Conservation (phyloP, 176 grass and related monocot genomes). For the Ensete ventricosum region DNA sequence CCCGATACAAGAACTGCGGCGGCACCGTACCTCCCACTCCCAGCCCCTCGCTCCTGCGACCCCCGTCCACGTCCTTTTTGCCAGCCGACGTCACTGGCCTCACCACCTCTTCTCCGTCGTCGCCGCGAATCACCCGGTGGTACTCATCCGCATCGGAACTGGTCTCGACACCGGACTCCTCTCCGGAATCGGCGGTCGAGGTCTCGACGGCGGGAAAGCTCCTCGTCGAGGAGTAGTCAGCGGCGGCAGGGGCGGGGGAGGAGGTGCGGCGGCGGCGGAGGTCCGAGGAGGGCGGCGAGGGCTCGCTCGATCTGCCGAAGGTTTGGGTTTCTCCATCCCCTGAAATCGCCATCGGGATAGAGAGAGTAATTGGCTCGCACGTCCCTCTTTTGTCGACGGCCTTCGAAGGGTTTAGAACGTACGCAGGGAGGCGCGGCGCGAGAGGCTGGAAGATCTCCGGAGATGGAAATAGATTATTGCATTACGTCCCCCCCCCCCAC, state of each 20-base stretch:
- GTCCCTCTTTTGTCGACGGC: no score
- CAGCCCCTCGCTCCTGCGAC: neutral
- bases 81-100: neutral
- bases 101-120: conserved; percentile 1
- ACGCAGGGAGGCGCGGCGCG: no score
- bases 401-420: no score
- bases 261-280: neutral
- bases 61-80: neutral
- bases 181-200: neutral
- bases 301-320: neutral
- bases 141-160: conserved; percentile 13
- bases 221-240: neutral
- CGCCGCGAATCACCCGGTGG: neutral
- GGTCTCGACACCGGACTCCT: conserved; percentile 7
- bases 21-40: neutral
- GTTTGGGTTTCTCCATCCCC: neutral
- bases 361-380: no score
- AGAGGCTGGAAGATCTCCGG: no score
- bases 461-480: no score
- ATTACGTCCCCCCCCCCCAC: no score
- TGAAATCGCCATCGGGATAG: neutral
- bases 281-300: neutral
- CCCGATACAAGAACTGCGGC: conserved; percentile 37
- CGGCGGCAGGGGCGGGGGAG: neutral
- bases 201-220: neutral